Evolutionary conservation across 768 basidiomycete genomes (phyloP).

Genomic region (Hygrophorus pudorinus): DNA sequence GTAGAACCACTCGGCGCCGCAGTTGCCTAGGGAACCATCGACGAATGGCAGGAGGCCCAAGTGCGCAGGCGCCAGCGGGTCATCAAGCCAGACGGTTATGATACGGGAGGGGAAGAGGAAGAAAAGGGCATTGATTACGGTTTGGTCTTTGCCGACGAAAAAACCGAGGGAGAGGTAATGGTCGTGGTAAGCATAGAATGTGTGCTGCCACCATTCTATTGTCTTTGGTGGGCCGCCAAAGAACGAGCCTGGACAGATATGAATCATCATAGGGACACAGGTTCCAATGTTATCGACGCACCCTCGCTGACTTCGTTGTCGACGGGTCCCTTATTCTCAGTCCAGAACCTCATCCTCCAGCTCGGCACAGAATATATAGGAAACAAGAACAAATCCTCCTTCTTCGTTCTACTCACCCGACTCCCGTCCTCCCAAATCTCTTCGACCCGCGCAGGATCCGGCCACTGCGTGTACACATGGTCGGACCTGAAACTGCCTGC

Average conservation of each 20-base stretch:
- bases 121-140: constrained; percentile 38
- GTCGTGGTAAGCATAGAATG: constrained; percentile 43
- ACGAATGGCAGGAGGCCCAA: constrained; percentile 5
- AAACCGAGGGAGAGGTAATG: constrained; percentile 33
- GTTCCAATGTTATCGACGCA: too few species aligned
- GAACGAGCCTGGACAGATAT: constrained; percentile 35
- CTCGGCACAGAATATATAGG: constrained; percentile 31
- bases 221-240: constrained; percentile 40
- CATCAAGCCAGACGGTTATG: constrained; percentile 29
- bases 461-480: constrained; percentile 40
- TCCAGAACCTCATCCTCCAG: constrained; percentile 20
- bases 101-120: constrained; percentile 36
- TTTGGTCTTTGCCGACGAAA: constrained; percentile 52
- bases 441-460: constrained; percentile 29
- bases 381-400: constrained; percentile 40
- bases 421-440: constrained; percentile 29
- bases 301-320: constrained; percentile 28
- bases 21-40: constrained; percentile 25
- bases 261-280: too few species aligned
- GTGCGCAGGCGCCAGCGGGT: constrained; percentile 13
- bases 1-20: constrained; percentile 36
- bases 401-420: constrained; percentile 16
- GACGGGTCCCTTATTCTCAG: constrained; percentile 30
- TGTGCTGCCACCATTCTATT: constrained; percentile 33
- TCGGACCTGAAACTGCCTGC: constrained; percentile 39